Evolutionary conservation across 106 monocot species (phyloP), one percentile per base, ranked within the genome.

Genomic region (Dendrobium nobile): DNA sequence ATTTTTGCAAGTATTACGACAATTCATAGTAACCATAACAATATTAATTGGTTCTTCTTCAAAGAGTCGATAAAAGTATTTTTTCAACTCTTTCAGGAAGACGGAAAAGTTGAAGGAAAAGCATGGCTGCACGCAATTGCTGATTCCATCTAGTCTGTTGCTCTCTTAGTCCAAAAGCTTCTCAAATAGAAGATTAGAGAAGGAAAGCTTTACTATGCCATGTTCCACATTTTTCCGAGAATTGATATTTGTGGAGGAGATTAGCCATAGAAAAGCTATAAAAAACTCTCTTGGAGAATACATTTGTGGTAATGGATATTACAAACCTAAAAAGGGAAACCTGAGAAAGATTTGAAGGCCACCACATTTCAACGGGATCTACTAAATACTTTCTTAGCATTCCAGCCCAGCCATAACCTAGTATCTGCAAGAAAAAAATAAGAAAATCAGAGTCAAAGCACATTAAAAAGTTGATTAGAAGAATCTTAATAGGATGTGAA

Each of bases 341-440:
- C 79, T 96, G 95, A 54, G 91, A 93, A 77, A 96, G 93, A 67
- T 93, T 96, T 48, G 93, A 86, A 85, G 95, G 95, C 95, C 95
- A 96, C 95, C 95, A 96, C 95, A 96, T 96, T 54, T 91, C 93
- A 16, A 82, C 91, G 17, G 95, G 95, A 16, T 91, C 87, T 0
- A 96, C 95, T 59, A 96, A 72, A 67, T 89, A 96, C 77, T 88
- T 89, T 72, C 95, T 90, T 72, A 96, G 77, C 87, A 96, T 86
- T 13, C 95, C 95, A 37, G 95, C 95, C 95, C 95, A 96, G 31
- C 95, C 95, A 85, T 93, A 96, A 51, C 95, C 95, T 20, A 96
- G 48, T 51, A 96, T 37, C 93, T 96, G 87, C 65, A 16, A 43
- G 22, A 13, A 31, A 4, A 64, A 65, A 70, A 40, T 37, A 70